Evolutionary conservation across 2,329 filamentous ascomycete genomes (phyloP), one percentile per base, ranked within the genome.

Genomic region (Paecilomyces formosus): DNA sequence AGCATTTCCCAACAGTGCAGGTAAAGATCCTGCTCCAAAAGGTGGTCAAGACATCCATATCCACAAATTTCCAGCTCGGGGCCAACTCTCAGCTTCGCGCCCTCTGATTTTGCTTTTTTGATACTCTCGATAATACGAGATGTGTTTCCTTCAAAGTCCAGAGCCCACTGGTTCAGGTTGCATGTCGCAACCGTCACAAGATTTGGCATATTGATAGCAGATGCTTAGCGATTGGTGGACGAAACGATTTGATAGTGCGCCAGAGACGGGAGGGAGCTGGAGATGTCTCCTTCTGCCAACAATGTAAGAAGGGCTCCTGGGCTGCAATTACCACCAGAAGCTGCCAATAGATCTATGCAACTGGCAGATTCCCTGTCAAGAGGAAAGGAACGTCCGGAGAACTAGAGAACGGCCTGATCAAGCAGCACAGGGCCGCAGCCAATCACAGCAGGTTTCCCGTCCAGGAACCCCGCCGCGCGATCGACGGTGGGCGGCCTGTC

Each of bases 21-120:
- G 65, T 81, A 82, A 15, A 79, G 75, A 69, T 84, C 54, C 21
- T 24, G 21, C 69, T 84, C 82, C n/a, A 81, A 72, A 59, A 82
- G 85, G 67, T 88, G 86, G 67, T 89, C 87, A 11, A 87, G 79
- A 65, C 85, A 83, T 58, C 79, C 83, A 78, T 88, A 88, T 21
- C 83, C 84, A 22, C 56, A 61, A 18, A 69, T 63, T 57, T 69
- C 66, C 22, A 69, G 60, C 49, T 69, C 82, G 3, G 79, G 82
- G 1, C 82, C 82, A 1, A 81, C 79, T 59, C 85, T 76, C n/a
- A 88, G 72, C 55, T 55, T 60, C 9, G 86, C 85, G 49, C 84
- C 82, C 6, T 76, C 75, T 35, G 74, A 74, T 70, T 88, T 88
- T 15, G 86, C 84, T 45, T 72, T 62, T 31, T 73, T 75, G 63